Evolutionary conservation across 2,329 filamentous ascomycete genomes (phyloP).

Genomic region (Stemphylium vesicarium): DNA sequence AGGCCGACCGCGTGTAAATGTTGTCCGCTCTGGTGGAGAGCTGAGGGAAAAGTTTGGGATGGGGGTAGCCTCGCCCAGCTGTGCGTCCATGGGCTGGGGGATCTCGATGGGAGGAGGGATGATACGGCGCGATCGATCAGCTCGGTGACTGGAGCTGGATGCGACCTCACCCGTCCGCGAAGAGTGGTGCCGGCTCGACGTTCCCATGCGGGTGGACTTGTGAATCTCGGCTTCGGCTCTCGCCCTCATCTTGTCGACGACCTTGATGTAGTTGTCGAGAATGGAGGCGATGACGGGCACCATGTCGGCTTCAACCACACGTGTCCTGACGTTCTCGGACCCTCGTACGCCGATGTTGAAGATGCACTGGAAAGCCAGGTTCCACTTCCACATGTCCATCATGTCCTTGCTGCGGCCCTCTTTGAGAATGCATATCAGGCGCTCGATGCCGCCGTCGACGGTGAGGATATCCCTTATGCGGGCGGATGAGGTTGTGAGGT

Average conservation of each 20-base stretch:
- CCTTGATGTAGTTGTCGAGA: constrained; percentile 96
- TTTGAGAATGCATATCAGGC: constrained; percentile 96
- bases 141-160: constrained; percentile 48
- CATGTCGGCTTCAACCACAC: constrained; percentile 98
- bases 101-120: constrained; percentile 87
- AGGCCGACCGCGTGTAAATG: constrained; percentile 64
- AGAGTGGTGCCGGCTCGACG: constrained; percentile 49
- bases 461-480: constrained; percentile 97
- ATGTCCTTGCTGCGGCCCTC: constrained; percentile 95
- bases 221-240: constrained; percentile 82
- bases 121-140: constrained; percentile 68
- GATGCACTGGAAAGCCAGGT: constrained; percentile 96
- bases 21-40: constrained; percentile 74
- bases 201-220: constrained; percentile 56
- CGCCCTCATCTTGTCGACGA: constrained; percentile 89
- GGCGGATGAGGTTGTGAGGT: constrained; percentile 96
- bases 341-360: constrained; percentile 98
- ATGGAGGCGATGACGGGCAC: constrained; percentile 98
- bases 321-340: constrained; percentile 89
- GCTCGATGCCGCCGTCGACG: constrained; percentile 97
- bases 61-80: constrained; percentile 66
- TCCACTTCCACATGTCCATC: constrained; percentile 99
- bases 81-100: constrained; percentile 58
- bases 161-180: constrained; percentile 48
- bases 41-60: constrained; percentile 69